Percentiles rank a stretch among this genome's conserved stretches.
These are phyloP conservation scores for Phytophthora sojae DNA, from an alignment of 352 stramenopile species.

Conservation along the genomic window DNA sequence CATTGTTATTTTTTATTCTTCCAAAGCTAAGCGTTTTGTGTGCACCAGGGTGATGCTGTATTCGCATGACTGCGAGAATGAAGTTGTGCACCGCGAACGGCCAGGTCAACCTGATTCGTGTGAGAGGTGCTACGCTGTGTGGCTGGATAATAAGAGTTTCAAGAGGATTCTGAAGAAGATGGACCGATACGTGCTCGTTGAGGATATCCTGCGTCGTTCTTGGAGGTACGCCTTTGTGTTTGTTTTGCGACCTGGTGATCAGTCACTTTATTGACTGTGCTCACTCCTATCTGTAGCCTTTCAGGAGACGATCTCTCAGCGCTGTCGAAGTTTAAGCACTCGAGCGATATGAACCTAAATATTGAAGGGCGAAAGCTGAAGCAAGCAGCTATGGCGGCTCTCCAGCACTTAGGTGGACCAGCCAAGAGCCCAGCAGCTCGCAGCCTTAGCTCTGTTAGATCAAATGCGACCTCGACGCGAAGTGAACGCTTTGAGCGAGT, in stretches of 20 bases:
- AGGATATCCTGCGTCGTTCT: slow-evolving; percentile 63
- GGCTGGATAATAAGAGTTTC: slow-evolving; percentile 73
- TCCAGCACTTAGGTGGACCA: slow-evolving; percentile 45
- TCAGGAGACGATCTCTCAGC: slow-evolving; percentile 50
- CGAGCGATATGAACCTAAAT: slow-evolving; percentile 63
- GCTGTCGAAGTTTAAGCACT: slow-evolving; percentile 73
- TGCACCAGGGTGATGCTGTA: slow-evolving; percentile 65
- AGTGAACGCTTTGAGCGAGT: slow-evolving; percentile 29
- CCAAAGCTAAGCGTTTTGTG: not conserved
- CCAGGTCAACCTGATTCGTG: slow-evolving; percentile 58
- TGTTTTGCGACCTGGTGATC: not conserved
- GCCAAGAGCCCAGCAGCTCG: slow-evolving; percentile 6
- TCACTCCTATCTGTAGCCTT: slow-evolving; percentile 33
- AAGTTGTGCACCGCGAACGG: slow-evolving; percentile 55
- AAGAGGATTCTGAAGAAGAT: slow-evolving; percentile 77
- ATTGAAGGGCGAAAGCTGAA: slow-evolving; percentile 68
- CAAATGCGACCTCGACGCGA: slow-evolving; percentile 2
- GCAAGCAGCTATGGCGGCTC: slow-evolving; percentile 56
- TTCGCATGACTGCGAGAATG: slow-evolving; percentile 75
- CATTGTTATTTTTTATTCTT: not conserved
- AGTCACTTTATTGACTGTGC: not conserved
- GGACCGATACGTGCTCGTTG: slow-evolving; percentile 66
- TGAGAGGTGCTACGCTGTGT: slow-evolving; percentile 61
- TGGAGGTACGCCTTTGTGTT: slow-evolving; percentile 49
- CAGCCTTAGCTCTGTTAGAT: not conserved